Base-by-base conservation (phyloP, 306 rosid species). In the Dalbergia oliveri region DNA sequence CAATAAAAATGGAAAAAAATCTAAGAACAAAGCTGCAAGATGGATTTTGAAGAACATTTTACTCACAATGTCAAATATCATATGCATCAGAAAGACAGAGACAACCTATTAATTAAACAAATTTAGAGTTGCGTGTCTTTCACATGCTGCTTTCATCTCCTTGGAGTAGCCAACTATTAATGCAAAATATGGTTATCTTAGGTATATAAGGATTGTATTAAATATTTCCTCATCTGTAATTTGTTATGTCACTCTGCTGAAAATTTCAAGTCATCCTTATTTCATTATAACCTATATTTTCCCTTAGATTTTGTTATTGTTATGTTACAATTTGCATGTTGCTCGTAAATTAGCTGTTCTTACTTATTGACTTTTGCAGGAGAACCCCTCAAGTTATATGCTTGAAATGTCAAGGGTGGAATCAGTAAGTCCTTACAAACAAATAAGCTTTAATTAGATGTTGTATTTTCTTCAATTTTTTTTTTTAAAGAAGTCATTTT, bases 381-480 rank as follows among this genome's bases (percentile, higher is more conserved):
- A 84, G 82, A 84, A 82, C 13, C 97, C 97, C 34, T 89, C 98
- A 11, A 85, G 73, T 79, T 96, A 76, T 79, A 87, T 96, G 99
- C 91, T 91, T 80, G 99, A 91, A 89, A 87, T 93, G 90, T 87
- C 98, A 7, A 86, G 75, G 77, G 79, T 86, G 82, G 90, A 90
- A 86, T 86, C 92, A 34, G 98, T 93, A 78, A 93, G 98, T 87
- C 71, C 77, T 67, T 79, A 68, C 33, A 80, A 68, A 66, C 76
- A 66, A 72, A 70, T 51, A 34, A 69, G 37, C 58, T 76, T 58
- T 69, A 70, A 26, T 50, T 62, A 11, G 79, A 18, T 67, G 34
- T 47, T 79, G 21, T 53, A 69, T 7, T 60, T 84, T 39, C 18
- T 51, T 11, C 68, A 2, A 26, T 26, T 26, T 26, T 26, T 26